These are phyloP conservation scores for Xylaria castorea DNA, from an alignment of 495 filamentous ascomycete species.

Conservation along the genomic window DNA sequence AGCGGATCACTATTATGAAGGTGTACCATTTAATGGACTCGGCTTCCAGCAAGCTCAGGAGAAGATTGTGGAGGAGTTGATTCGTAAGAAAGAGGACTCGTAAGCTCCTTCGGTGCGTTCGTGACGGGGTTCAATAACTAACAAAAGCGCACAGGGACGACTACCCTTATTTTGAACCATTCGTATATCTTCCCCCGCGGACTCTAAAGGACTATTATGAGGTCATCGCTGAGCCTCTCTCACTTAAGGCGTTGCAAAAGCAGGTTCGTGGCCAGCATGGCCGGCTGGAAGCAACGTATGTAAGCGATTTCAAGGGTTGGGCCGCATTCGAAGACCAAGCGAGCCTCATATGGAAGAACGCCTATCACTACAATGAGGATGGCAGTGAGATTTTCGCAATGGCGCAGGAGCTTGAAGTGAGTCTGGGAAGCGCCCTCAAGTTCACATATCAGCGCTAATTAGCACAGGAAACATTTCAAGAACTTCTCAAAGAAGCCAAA, in stretches of 20 bases:
- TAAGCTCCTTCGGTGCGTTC: conserved; percentile 45
- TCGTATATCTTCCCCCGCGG: conserved; percentile 69
- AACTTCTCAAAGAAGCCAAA: conserved; percentile 72
- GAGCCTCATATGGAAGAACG: conserved; percentile 83
- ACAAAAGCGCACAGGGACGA: conserved; percentile 48
- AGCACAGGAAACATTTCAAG: conserved; percentile 65
- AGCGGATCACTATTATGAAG: conserved; percentile 59
- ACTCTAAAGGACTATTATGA: conserved; percentile 76
- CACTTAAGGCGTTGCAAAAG: conserved; percentile 73
- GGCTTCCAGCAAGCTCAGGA: conserved; percentile 82
- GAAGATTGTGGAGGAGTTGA: conserved; percentile 73
- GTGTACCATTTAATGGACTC: conserved; percentile 65
- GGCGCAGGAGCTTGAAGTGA: conserved; percentile 77
- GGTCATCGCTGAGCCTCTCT: conserved; percentile 75
- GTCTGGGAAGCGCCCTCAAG: conserved; percentile 20
- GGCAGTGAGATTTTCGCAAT: conserved; percentile 76
- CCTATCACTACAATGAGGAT: conserved; percentile 87
- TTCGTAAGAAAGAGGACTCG: conserved; percentile 67
- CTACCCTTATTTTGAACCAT: conserved; percentile 64
- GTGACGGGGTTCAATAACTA: conserved; percentile 9
- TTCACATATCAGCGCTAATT: conserved; percentile 26
- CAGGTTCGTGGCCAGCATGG: conserved; percentile 71
- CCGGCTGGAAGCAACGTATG: conserved; percentile 65
- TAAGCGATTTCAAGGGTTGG: conserved; percentile 79
- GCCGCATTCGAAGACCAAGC: conserved; percentile 77